These are phyloP conservation scores for Colletotrichum lentis DNA, from an alignment of 2,329 filamentous ascomycete species.

Conservation along the genomic window DNA sequence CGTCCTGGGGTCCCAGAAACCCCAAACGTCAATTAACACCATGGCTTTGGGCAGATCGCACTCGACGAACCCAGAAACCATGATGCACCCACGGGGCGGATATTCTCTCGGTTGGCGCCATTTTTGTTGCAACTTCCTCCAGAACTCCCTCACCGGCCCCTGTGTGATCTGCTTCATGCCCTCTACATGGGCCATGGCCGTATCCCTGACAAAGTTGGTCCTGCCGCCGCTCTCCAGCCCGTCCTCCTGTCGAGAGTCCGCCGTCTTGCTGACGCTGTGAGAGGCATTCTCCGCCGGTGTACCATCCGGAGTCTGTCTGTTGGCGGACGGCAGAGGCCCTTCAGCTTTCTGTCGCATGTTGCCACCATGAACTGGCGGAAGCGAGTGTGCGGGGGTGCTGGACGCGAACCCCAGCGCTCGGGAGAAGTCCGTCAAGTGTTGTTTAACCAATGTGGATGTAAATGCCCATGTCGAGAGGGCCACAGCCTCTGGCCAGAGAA, in stretches of 20 bases:
- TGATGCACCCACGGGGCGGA: slow-evolving; percentile 61
- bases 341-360: slow-evolving; percentile 25
- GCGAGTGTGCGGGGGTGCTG: slow-evolving; percentile 3
- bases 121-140: slow-evolving; percentile 45
- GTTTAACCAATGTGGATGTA: slow-evolving; percentile 55
- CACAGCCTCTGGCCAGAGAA: slow-evolving; percentile 63
- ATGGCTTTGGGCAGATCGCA: slow-evolving; percentile 56
- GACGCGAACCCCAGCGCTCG: slow-evolving; percentile 56
- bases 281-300: slow-evolving; percentile 30
- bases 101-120: slow-evolving; percentile 55
- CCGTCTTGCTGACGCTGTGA: slow-evolving; percentile 28
- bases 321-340: slow-evolving; percentile 25
- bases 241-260: slow-evolving; percentile 16
- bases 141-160: slow-evolving; percentile 34
- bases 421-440: slow-evolving; percentile 55
- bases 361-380: background rate
- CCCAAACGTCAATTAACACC: slow-evolving; percentile 60
- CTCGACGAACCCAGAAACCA: slow-evolving; percentile 64
- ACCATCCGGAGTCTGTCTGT: slow-evolving; percentile 37
- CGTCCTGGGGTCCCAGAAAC: slow-evolving; percentile 65
- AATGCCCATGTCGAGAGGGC: slow-evolving; percentile 62
- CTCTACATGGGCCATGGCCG: slow-evolving; percentile 36
- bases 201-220: slow-evolving; percentile 39
- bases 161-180: slow-evolving; percentile 37
- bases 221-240: slow-evolving; percentile 33